Base-by-base conservation (phyloP, 2,329 filamentous ascomycete genomes). In the Botryotinia calthae region DNA sequence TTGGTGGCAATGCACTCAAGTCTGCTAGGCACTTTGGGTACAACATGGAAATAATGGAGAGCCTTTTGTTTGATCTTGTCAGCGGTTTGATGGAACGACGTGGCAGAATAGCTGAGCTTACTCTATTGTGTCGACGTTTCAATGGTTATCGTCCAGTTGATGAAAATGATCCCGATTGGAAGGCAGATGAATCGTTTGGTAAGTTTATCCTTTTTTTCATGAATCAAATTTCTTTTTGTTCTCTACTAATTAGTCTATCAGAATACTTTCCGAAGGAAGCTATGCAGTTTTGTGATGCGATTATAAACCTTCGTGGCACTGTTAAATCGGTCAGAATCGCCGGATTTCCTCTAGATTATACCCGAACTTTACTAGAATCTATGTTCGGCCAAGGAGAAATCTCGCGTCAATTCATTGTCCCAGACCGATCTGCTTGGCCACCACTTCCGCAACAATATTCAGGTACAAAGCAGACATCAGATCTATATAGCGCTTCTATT, bases 1-100 rank as follows among this genome's bases (percentile, higher is more conserved):
- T 81, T 63, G 79, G 76, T 61, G 74, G 76, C 34, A 76, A 75
- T 48, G 66, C 68, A 20, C 51, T 72, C 10, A 76, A 68, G 58
- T 31, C 65, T 56, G 76, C 77, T 46, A 46, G 74, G 12, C 12
- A 64, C 28, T 74, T 69, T 40, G 71, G 71, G 2, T 74, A 76
- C 18, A 69, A 76, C 14, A 71, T 73, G 61, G 72, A 72, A 25
- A 77, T 76, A 64, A 70, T 75, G n/a, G 75, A 78, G 6, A 64
- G n/a, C 25, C 48, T 75, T n/a, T 28, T 77, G 16, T 25, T 25
- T 16, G 42, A 62, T 4, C 70, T 77, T 20, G 65, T 77, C 25
- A 31, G 68, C n/a, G 74, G 74, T 4, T 56, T 79, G 10, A 25
- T 71, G 14, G 61, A 71, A 25, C 73, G 76, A 31, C 44, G 16